Percentiles rank a stretch among this genome's conserved stretches.
Evolutionary conservation across 2,329 filamentous ascomycete genomes (phyloP).

Genomic region (Sphaerulina populicola): DNA sequence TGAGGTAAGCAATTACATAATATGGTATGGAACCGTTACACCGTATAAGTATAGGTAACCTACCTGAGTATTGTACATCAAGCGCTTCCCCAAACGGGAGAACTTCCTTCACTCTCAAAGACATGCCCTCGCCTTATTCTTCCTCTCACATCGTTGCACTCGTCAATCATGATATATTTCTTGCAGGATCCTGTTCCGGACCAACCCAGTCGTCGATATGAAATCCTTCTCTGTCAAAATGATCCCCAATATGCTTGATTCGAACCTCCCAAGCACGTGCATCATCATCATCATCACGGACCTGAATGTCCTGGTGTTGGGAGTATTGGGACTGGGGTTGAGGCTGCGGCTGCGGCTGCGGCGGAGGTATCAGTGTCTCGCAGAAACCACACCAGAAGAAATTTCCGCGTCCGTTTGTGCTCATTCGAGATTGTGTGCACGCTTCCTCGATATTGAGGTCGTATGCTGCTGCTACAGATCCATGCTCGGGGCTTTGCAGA

Average conservation of each 20-base stretch:
- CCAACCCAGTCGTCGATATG: constrained; percentile 52
- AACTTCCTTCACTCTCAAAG: background rate
- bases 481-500: constrained; percentile 46
- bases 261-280: constrained; percentile 27
- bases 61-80: background rate
- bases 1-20: too few species aligned
- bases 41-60: too few species aligned
- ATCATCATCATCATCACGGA: background rate
- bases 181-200: constrained; percentile 34
- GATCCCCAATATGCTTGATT: constrained; percentile 67
- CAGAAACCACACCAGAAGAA: constrained; percentile 77
- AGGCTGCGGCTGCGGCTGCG: too few species aligned
- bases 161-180: constrained; percentile 18
- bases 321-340: constrained; percentile 37
- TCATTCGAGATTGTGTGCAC: constrained; percentile 44
- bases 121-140: background rate
- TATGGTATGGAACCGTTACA: too few species aligned
- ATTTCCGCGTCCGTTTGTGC: constrained; percentile 53
- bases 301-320: background rate
- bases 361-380: too few species aligned
- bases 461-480: constrained; percentile 26
- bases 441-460: constrained; percentile 31
- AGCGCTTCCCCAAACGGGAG: background rate
- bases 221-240: constrained; percentile 52
- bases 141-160: background rate